A percentile compares a stretch with the other conserved stretches of the same genome.
Evolutionary conservation across 2,329 filamentous ascomycete species (phyloP).

Genomic region (Talaromyces sp.): DNA sequence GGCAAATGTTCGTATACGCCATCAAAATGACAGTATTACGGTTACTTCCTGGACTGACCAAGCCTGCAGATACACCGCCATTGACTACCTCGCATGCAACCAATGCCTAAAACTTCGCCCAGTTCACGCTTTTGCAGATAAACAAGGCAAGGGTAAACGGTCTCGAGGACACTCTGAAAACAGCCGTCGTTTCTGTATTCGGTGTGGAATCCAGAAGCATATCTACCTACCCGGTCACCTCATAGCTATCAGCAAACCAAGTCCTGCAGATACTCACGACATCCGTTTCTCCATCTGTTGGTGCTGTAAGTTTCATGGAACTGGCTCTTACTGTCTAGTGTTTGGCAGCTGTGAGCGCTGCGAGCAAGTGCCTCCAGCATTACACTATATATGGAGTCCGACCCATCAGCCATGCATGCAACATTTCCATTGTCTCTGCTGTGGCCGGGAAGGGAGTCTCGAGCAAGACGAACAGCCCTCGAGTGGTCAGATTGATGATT

Average conservation of each 20-base stretch:
- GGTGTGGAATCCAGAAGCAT: slow-evolving; percentile 16
- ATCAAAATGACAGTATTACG: background rate
- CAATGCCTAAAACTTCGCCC: slow-evolving; percentile 16
- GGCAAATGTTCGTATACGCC: slow-evolving; percentile 13
- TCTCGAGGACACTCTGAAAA: slow-evolving; percentile 11
- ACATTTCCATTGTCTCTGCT: slow-evolving; percentile 6
- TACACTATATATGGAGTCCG: slow-evolving; percentile 15
- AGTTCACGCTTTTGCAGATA: slow-evolving; percentile 9
- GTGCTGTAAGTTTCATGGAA: slow-evolving; percentile 13
- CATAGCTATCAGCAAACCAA: slow-evolving; percentile 3
- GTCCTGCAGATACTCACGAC: background rate
- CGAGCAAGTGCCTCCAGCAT: background rate
- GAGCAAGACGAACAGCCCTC: background rate
- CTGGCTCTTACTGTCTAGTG: slow-evolving; percentile 6
- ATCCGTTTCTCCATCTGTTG: slow-evolving; percentile 8
- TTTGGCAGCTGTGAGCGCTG: slow-evolving; percentile 14
- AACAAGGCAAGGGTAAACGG: slow-evolving; percentile 8
- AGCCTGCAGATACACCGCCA: slow-evolving; percentile 6
- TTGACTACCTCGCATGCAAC: slow-evolving; percentile 12
- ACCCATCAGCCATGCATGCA: slow-evolving; percentile 13
- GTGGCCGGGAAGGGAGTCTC: slow-evolving; percentile 8
- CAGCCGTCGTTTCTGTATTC: slow-evolving; percentile 15
- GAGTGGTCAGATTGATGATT: slow-evolving; percentile 13
- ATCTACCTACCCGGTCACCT: slow-evolving; percentile 14
- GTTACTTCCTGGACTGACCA: background rate